These are phyloP conservation scores for Remersonia thermophila DNA, from an alignment of 2,329 filamentous ascomycete species.

Conservation along the genomic window DNA sequence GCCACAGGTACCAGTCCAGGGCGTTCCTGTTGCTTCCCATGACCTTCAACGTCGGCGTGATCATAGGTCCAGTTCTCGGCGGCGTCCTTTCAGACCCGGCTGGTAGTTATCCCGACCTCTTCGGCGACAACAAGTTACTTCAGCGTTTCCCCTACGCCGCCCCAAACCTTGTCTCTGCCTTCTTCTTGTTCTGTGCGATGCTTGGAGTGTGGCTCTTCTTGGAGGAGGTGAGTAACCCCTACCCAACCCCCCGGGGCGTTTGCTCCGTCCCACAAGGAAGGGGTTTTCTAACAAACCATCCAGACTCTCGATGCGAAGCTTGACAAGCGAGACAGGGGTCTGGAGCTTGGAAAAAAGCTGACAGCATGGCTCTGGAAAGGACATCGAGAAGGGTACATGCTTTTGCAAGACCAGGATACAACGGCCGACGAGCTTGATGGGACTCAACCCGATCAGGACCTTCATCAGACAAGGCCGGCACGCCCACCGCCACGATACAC, in stretches of 20 bases:
- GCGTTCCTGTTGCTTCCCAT: conserved; percentile 41
- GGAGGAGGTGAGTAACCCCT: conserved; percentile 30
- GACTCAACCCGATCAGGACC: conserved; percentile 5
- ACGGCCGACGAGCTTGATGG: conserved; percentile 22
- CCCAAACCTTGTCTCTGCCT: conserved; percentile 41
- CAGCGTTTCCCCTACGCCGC: conserved; percentile 39
- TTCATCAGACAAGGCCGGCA: background rate
- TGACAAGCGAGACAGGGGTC: conserved; percentile 30
- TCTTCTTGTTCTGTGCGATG: conserved; percentile 33
- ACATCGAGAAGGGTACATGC: conserved; percentile 21
- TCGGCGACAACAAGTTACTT: conserved; percentile 36
- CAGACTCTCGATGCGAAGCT: conserved; percentile 36
- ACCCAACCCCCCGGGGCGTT: background rate
- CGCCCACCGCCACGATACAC: conserved; percentile 26
- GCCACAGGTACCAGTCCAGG: conserved; percentile 28
- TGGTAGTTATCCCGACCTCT: conserved; percentile 29
- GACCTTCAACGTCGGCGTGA: conserved; percentile 59
- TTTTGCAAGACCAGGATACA: conserved; percentile 22
- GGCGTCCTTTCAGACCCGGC: conserved; percentile 35
- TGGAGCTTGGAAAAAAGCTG: conserved; percentile 28
- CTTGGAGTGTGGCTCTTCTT: conserved; percentile 36
- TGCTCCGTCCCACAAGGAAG: too few species aligned
- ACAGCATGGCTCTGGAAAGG: conserved; percentile 15
- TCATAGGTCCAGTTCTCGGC: conserved; percentile 42
- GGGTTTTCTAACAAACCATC: too few species aligned